Base-by-base conservation (phyloP, 2,329 filamentous ascomycete species). In the Alternaria triticimaculans region DNA sequence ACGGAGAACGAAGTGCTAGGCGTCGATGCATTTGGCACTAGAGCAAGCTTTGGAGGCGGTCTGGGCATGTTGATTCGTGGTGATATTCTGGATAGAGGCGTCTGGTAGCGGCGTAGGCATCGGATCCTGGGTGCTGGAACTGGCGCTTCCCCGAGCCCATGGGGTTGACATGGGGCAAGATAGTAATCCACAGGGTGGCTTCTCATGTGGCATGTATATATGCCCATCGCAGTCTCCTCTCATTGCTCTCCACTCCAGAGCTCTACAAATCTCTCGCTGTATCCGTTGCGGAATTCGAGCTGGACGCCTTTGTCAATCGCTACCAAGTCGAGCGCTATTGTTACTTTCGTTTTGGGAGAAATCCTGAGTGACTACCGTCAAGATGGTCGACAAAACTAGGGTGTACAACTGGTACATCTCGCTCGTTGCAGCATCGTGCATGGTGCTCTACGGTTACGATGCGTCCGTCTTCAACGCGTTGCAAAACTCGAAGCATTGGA, bases 401-500 rank as follows among this genome's bases (percentile, higher is more conserved):
- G 73, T 80, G 54, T 85, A 85, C 76, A 85, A 86, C 73, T 84
- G 83, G 82, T 91, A 89, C 81, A 88, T 90, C 68, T 89, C 88
- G 63, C 82, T 91, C 55, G 87, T 92, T 68, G 90, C 90, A 60
- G 89, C 90, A 72, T 88, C 89, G 77, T 92, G 89, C 78, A 92
- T 92, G 90, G 89, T 92, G 21, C 84, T 92, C 48, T 92, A 92
- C 76, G 90, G 90, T 61, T 92, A 92, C 76, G 90, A 92, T 84
- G 89, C 90, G 2, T 90, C 89, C 41, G 89, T 91, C 50, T 92
- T 89, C 83, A 92, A 92, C 77, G 89, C 89, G 6, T 86, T 91
- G 6, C 90, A 91, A 78, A 88, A 87, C 30, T 91, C 88, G 2
- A 78, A 87, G 14, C 86, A 92, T 76, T 92, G 90, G 90, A 80